These are phyloP conservation scores for Beauveria rudraprayagi DNA, from an alignment of 2,329 filamentous ascomycete genomes.

Conservation along the genomic window DNA sequence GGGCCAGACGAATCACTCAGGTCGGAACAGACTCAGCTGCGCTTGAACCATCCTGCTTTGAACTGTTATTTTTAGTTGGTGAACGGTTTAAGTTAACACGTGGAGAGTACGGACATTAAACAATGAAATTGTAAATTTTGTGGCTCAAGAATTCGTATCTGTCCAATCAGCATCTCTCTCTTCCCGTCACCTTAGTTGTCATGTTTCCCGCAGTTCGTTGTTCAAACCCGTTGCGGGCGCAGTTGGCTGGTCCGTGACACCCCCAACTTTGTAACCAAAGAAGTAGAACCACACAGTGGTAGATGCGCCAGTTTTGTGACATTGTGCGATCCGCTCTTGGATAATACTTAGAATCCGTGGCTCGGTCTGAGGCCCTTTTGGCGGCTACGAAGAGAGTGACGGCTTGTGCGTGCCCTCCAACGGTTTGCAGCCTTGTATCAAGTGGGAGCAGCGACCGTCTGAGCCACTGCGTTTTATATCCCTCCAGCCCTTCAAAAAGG, in stretches of 20 bases:
- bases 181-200: background rate
- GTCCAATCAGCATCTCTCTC: background rate
- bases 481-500: background rate
- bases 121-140: conserved; percentile 4
- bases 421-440: conserved; percentile 2
- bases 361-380: background rate
- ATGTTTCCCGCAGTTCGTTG: conserved; percentile 5
- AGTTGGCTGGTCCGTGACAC: conserved; percentile 11
- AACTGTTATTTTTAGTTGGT: conserved; percentile 7
- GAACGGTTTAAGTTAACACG: conserved; percentile 1
- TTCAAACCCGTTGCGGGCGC: conserved; percentile 9
- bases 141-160: background rate
- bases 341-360: background rate
- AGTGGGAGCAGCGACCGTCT: background rate
- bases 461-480: background rate
- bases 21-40: background rate
- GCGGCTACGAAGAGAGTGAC: background rate
- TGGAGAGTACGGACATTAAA: conserved; percentile 2
- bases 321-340: conserved; percentile 1
- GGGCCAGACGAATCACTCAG: background rate
- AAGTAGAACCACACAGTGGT: conserved; percentile 1
- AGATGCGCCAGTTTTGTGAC: conserved; percentile 3
- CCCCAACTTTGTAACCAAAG: conserved; percentile 4
- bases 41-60: conserved; percentile 1
- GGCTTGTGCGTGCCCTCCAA: conserved; percentile 5